Percentiles rank a stretch among this genome's conserved stretches.
Evolutionary conservation across 2,329 filamentous ascomycete species (phyloP).

Genomic region (Didymella lethalis): DNA sequence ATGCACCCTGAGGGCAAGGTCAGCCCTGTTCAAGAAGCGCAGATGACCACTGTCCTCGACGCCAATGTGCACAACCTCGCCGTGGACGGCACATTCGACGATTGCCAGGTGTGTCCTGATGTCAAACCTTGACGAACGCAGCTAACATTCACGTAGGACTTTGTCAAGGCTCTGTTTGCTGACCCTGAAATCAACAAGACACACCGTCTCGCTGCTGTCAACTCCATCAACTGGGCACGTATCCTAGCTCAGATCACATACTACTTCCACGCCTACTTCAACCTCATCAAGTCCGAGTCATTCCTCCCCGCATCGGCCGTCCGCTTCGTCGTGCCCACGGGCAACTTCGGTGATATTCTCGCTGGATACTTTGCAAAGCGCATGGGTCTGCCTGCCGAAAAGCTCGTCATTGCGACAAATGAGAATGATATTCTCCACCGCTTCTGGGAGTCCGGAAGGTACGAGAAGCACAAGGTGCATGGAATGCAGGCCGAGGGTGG

Average conservation of each 20-base stretch:
- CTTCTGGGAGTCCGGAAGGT: constrained; percentile 89
- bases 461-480: constrained; percentile 80
- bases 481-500: constrained; percentile 65
- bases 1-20: constrained; percentile 91
- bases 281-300: constrained; percentile 67
- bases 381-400: constrained; percentile 88
- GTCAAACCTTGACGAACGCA: neutral
- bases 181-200: constrained; percentile 83
- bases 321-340: constrained; percentile 89
- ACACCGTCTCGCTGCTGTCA: constrained; percentile 88
- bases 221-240: constrained; percentile 95
- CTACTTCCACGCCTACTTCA: constrained; percentile 95
- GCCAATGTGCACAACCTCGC: constrained; percentile 91
- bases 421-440: constrained; percentile 97
- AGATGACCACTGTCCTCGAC: constrained; percentile 95
- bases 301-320: constrained; percentile 70
- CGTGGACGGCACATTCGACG: constrained; percentile 91
- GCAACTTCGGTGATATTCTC: constrained; percentile 96
- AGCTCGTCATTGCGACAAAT: constrained; percentile 92
- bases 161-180: constrained; percentile 90
- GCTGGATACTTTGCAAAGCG: constrained; percentile 90
- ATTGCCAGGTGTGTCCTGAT: constrained; percentile 74
- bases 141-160: constrained; percentile 66
- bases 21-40: constrained; percentile 89
- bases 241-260: constrained; percentile 97